phyloP scores from a whole-genome alignment of 2,329 filamentous ascomycete species.

The Penicillium sp. region DNA sequence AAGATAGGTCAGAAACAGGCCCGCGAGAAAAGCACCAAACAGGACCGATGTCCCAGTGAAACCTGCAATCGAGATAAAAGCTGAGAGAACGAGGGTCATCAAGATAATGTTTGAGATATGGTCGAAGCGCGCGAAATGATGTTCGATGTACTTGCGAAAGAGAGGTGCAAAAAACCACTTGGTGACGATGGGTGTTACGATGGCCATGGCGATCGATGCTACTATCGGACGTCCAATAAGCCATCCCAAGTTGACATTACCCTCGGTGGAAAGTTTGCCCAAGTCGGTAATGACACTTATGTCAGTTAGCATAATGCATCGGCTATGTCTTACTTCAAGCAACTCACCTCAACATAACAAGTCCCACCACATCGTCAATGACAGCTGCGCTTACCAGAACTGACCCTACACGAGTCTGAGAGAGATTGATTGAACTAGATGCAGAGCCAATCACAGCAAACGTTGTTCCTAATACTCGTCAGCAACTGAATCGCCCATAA shows the following conservation, averaged over 20 bases:
- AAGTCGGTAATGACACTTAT: constrained; percentile 37
- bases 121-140: constrained; percentile 34
- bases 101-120: constrained; percentile 36
- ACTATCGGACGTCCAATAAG: constrained; percentile 41
- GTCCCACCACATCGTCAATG: constrained; percentile 49
- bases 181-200: constrained; percentile 37
- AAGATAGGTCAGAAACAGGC: constrained; percentile 38
- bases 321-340: not conserved
- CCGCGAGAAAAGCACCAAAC: constrained; percentile 40
- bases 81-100: constrained; percentile 36
- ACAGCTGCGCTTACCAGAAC: constrained; percentile 49
- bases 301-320: not conserved
- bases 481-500: not conserved
- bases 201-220: constrained; percentile 37
- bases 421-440: constrained; percentile 39
- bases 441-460: constrained; percentile 33
- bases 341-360: constrained; percentile 37
- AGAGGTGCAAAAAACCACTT: constrained; percentile 42
- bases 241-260: constrained; percentile 35
- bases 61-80: constrained; percentile 34
- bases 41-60: constrained; percentile 41
- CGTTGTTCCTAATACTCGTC: constrained; percentile 23
- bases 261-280: constrained; percentile 16
- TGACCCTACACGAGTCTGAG: constrained; percentile 46
- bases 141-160: constrained; percentile 37